These are phyloP conservation scores for Aspergillus latus DNA, from an alignment of 2,329 filamentous ascomycete genomes.

Conservation along the genomic window DNA sequence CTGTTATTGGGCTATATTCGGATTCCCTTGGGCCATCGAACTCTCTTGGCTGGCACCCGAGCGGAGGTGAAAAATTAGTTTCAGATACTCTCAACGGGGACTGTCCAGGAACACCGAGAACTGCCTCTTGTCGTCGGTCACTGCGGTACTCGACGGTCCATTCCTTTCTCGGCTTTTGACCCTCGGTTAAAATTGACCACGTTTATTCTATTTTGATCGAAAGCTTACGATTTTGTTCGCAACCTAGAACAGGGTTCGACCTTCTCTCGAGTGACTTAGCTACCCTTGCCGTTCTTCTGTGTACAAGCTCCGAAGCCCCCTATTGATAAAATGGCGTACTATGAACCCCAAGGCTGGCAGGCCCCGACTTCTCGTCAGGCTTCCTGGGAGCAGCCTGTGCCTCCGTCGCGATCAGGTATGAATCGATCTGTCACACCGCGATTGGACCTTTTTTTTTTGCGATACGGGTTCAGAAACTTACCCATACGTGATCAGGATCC, in stretches of 20 bases:
- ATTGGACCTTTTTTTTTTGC: constrained; percentile 1
- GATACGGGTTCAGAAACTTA: constrained; percentile 22
- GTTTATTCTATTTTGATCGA: background rate
- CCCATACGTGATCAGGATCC: constrained; percentile 55
- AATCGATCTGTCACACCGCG: background rate
- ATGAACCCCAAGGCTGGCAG: constrained; percentile 66
- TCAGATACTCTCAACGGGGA: constrained; percentile 13
- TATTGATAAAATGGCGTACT: constrained; percentile 61
- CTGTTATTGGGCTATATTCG: background rate
- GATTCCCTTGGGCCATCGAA: background rate
- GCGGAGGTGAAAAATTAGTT: constrained; percentile 6
- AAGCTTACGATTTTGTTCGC: constrained; percentile 22
- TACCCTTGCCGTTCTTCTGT: constrained; percentile 22
- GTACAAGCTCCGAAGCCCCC: constrained; percentile 17
- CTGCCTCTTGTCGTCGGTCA: constrained; percentile 19
- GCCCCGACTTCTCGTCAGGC: constrained; percentile 60
- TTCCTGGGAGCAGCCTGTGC: constrained; percentile 71
- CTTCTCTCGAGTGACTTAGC: constrained; percentile 26
- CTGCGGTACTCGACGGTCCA: constrained; percentile 14
- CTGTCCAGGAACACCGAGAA: constrained; percentile 8
- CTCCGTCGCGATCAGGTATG: constrained; percentile 71
- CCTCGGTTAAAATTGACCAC: background rate
- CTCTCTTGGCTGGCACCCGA: background rate
- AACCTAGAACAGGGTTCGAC: constrained; percentile 27
- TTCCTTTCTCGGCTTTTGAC: background rate